phyloP scores from a whole-genome alignment of 495 filamentous ascomycete species.

The Amphirosellinia nigrospora region DNA sequence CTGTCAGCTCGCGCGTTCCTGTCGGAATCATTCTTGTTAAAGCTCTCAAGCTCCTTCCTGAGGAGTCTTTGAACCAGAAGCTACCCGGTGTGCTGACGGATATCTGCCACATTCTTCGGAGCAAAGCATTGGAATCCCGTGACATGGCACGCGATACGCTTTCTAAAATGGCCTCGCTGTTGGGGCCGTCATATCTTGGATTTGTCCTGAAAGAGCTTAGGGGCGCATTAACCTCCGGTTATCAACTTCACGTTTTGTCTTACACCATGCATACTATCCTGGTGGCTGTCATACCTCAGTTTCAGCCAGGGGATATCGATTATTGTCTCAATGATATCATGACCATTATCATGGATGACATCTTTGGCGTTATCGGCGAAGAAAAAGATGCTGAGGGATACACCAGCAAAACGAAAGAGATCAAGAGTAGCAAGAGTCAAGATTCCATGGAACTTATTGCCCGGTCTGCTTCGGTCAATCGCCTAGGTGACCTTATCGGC shows the following conservation, averaged over 20 bases:
- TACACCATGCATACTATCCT: conserved; percentile 95
- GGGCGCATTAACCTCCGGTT: conserved; percentile 78
- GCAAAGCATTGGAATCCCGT: conserved; percentile 83
- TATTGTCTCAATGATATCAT: conserved; percentile 82
- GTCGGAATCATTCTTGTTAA: conserved; percentile 87
- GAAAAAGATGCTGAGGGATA: conserved; percentile 98
- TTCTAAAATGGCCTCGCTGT: conserved; percentile 75
- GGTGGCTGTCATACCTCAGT: conserved; percentile 72
- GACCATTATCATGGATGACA: conserved; percentile 93
- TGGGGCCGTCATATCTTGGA: conserved; percentile 82
- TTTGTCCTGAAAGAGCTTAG: conserved; percentile 94
- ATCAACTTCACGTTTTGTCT: conserved; percentile 93
- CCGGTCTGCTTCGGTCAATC: conserved; percentile 72
- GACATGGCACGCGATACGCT: conserved; percentile 91
- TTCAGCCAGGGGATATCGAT: conserved; percentile 83
- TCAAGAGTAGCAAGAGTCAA: conserved; percentile 96
- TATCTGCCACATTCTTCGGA: conserved; percentile 89
- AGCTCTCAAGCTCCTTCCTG: conserved; percentile 78
- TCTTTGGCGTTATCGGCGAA: conserved; percentile 92
- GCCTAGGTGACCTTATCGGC: conserved; percentile 74
- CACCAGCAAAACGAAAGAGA: conserved; percentile 92
- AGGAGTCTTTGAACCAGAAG: conserved; percentile 69
- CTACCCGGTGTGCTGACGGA: conserved; percentile 87
- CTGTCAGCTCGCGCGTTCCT: conserved; percentile 87
- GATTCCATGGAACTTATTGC: conserved; percentile 96